Base-by-base conservation (phyloP, 176 grass and related monocot species). In the Themeda triandra region DNA sequence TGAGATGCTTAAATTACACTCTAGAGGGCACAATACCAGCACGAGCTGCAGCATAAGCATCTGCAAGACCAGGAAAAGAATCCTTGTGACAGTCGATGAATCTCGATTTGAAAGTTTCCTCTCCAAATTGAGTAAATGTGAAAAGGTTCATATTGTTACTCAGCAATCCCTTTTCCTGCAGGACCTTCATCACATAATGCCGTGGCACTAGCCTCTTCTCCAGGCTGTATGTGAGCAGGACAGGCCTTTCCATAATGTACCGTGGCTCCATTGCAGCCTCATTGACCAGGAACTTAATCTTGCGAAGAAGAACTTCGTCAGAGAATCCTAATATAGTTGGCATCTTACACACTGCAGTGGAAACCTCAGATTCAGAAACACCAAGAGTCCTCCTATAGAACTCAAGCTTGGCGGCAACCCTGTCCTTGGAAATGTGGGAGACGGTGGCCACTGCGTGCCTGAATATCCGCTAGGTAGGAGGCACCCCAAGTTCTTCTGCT, bases 401-500 rank as follows among this genome's bases (percentile, higher is more conserved):
- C 2, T 24, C 54, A 24, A 59, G 23, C 9, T 59, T 59, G 54
- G 54, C 54, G 4, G 54, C 54, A 59, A 59, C 21, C 54, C 11
- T 59, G 3, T 24, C 54, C 11, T n/a, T 59, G 54, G 54, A 24
- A 1, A 1, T 59, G 10, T 0, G 0, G 54, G 9, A 0, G 0
- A 59, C 54, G 23, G 2, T 2, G 0, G 2, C 54, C 54, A 92
- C 42, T 1, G 90, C 87, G 0, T 64, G 13, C n/a, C 19, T 6
- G 56, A 92, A 89, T 28, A 58, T 76, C 0, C 5, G 25, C 1
- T 86, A 89, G 7, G 62, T 49, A 2, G 42, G 48, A 2, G 83
- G 68, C 53, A 92, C 75, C 54, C 54, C 74, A 4, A 89, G 76
- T 40, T 84, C 19, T 63, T 84, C 68, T 0, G 87, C 81, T 0